A percentile compares a stretch with the other conserved stretches of the same genome.
phyloP scores from a whole-genome alignment of 257 asterid genomes.

The Linderniella brevidens region DNA sequence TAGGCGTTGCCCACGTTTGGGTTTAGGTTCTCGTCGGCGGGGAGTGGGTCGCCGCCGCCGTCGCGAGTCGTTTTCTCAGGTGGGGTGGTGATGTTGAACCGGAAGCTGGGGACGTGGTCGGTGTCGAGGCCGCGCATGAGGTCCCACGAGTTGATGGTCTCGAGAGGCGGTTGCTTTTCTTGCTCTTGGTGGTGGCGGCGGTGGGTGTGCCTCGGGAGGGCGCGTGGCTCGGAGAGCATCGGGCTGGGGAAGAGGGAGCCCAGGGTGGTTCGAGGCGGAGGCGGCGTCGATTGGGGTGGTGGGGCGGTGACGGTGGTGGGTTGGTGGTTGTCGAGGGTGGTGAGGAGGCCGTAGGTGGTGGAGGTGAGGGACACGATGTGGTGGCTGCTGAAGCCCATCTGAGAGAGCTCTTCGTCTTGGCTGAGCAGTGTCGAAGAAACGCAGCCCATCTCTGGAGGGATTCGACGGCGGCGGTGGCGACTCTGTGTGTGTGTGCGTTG shows the following conservation, averaged over 20 bases:
- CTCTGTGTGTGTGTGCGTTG: no score
- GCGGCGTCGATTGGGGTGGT: conserved; percentile 23
- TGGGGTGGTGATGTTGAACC: conserved; percentile 16
- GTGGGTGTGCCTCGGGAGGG: conserved; percentile 11
- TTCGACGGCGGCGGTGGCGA: neutral
- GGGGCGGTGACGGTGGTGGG: conserved; percentile 15
- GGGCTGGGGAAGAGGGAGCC: conserved; percentile 47
- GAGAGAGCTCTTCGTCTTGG: conserved; percentile 61
- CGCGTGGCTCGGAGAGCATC: conserved; percentile 27
- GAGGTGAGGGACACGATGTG: conserved; percentile 96
- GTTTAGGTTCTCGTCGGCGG: conserved; percentile 12
- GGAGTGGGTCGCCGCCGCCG: no score
- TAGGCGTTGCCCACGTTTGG: conserved; percentile 11
- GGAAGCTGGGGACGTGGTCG: conserved; percentile 35
- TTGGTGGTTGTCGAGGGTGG: conserved; percentile 22
- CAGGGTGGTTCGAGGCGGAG: conserved; percentile 53
- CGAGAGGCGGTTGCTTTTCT: conserved; percentile 13
- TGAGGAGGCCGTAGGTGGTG: conserved; percentile 73
- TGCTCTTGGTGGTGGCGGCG: neutral
- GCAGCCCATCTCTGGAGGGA: conserved; percentile 56
- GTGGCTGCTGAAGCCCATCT: conserved; percentile 69
- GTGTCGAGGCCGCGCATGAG: conserved; percentile 79
- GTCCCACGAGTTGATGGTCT: conserved; percentile 79
- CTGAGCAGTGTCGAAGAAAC: conserved; percentile 67
- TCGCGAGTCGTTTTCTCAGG: neutral